Evolutionary conservation across 352 stramenopile species (phyloP).

Genomic region (Phytophthora gonapodyides): DNA sequence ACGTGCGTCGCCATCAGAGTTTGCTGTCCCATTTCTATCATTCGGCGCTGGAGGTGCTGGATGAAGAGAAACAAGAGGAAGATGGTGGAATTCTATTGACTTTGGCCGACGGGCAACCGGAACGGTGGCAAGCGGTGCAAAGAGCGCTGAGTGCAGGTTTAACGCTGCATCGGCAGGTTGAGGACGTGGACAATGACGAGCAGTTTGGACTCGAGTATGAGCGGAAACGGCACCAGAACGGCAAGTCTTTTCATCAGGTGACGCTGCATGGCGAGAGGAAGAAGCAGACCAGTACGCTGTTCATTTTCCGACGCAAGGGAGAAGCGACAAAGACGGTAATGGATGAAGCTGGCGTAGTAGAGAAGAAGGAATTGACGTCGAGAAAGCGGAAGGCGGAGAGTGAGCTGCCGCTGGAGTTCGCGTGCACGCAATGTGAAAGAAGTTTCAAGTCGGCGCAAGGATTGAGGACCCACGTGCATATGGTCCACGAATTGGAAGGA

Average conservation of each 20-base stretch:
- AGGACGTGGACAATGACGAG: conserved; percentile 52
- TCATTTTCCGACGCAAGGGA: conserved; percentile 47
- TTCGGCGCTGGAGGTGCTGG: conserved; percentile 57
- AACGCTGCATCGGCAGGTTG: conserved; percentile 44
- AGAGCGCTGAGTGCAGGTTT: conserved; percentile 54
- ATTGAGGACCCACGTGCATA: conserved; percentile 78
- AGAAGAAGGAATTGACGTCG: conserved; percentile 9
- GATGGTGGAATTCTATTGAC: conserved; percentile 58
- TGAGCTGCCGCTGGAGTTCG: conserved; percentile 34
- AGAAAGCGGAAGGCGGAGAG: conserved; percentile 49
- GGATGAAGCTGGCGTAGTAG: not conserved
- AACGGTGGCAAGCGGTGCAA: conserved; percentile 73
- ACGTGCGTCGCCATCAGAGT: conserved; percentile 82
- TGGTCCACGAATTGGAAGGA: conserved; percentile 79
- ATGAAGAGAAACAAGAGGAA: conserved; percentile 13
- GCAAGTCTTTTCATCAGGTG: conserved; percentile 85
- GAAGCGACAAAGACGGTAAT: not conserved
- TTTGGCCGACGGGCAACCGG: conserved; percentile 71
- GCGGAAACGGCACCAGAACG: conserved; percentile 89
- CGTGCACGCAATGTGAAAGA: conserved; percentile 60
- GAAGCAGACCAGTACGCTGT: conserved; percentile 70
- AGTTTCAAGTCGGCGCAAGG: conserved; percentile 76
- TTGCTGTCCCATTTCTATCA: conserved; percentile 93
- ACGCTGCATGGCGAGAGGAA: conserved; percentile 69
- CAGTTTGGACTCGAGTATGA: conserved; percentile 59